Evolutionary conservation across 2,329 filamentous ascomycete species (phyloP).

Genomic region (Diplodia intermedia): DNA sequence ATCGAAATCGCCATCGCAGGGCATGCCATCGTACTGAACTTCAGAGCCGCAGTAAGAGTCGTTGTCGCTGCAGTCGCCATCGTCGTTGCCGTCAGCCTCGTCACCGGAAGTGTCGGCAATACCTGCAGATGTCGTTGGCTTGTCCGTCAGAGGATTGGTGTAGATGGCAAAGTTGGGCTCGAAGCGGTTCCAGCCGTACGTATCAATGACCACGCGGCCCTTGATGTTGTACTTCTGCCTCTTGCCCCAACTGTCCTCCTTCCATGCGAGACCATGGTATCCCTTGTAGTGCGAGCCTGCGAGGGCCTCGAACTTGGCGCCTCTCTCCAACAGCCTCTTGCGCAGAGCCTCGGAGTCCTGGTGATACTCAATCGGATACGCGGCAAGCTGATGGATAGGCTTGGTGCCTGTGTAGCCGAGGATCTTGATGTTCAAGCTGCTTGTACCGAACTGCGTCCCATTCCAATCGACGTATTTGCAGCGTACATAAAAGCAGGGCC

Average conservation of each 20-base stretch:
- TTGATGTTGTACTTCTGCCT: conserved; percentile 55
- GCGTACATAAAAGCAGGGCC: conserved; percentile 48
- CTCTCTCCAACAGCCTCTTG: conserved; percentile 53
- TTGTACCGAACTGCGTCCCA: conserved; percentile 45
- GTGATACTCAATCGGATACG: conserved; percentile 56
- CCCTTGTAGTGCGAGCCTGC: conserved; percentile 59
- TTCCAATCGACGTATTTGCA: conserved; percentile 49
- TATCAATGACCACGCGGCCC: conserved; percentile 61
- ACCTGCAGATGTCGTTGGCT: conserved; percentile 35
- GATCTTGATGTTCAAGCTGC: conserved; percentile 41
- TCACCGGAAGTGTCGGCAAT: background rate
- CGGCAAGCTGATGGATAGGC: conserved; percentile 51
- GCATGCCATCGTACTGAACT: conserved; percentile 38
- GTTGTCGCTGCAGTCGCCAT: conserved; percentile 43
- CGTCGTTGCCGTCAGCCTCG: background rate
- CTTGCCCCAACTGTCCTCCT: conserved; percentile 40
- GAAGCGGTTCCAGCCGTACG: conserved; percentile 60
- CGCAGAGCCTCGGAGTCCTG: conserved; percentile 49
- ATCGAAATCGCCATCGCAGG: conserved; percentile 42
- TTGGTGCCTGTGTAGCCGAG: conserved; percentile 49
- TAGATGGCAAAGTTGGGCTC: conserved; percentile 52
- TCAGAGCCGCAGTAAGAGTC: conserved; percentile 42
- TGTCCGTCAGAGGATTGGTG: conserved; percentile 46
- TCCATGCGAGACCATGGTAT: conserved; percentile 57
- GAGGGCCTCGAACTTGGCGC: conserved; percentile 55